Evolutionary conservation across 371 early-diverging fungal species (phyloP), one percentile per base, ranked within the genome.

Genomic region (Blakeslea trispora): DNA sequence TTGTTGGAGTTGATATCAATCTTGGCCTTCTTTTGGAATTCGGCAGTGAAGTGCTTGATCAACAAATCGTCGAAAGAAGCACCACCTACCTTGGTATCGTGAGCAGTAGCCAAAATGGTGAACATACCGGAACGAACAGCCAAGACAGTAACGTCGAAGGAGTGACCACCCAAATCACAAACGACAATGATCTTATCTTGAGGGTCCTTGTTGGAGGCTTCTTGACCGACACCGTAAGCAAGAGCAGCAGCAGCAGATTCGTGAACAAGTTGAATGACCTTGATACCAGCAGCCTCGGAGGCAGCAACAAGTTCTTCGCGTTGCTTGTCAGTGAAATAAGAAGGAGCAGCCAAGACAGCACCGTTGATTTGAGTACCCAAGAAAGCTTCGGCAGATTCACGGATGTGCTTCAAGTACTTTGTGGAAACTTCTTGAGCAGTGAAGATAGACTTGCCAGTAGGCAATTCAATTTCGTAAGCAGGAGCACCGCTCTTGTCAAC

Each of bases 221-320:
- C 68, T 68, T 85, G 67, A 50, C 91, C 85, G 47, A 88, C 78
- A 62, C 90, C 88, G 68, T 96, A 99, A 40, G 97, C 93, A 53
- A 99, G 81, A 32, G 93, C 95, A 61, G 99, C 98, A 31, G 99
- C 99, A 55, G 93, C 90, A 46, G 99, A 96, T 79, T 99, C 99
- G 53, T 92, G 87, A 18, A 99, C 82, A 44, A 96, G 82, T 78
- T 94, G 90, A 45, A 92, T 68, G 18, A 93, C 90, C 43, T 87
- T 82, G 64, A 99, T 85, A 19, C 98, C 99, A 24, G 99, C 98
- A 54, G 84, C 87, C 35, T 83, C 81, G 54, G 94, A 93, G 21
- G 97, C 92, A 53, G 81, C 75, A 45, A 79, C 75, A 31, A 99
- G 79, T 39, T 91, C 93, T 48, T 84, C 80, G 52, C 92, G 84